phyloP scores from a whole-genome alignment of 768 basidiomycete species.

The Auricularia sp. region DNA sequence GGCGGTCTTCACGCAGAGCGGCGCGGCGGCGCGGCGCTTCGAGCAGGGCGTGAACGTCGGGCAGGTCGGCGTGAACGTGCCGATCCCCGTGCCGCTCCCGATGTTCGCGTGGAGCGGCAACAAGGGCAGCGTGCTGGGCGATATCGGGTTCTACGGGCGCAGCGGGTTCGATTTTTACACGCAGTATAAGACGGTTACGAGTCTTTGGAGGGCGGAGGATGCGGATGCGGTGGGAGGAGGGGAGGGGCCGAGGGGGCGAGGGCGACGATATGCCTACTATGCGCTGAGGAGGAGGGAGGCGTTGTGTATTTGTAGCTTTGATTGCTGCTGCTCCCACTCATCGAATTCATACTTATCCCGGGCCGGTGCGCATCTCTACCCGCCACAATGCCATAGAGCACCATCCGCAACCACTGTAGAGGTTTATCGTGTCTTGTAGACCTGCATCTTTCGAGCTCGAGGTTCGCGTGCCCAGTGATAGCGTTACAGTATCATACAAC shows the following conservation, averaged over 20 bases:
- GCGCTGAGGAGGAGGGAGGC: constrained; percentile 8
- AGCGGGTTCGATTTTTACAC: constrained; percentile 94
- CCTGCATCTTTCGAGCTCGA: too few species aligned
- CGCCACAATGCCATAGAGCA: too few species aligned
- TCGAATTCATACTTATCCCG: too few species aligned
- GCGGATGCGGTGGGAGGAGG: constrained; percentile 40
- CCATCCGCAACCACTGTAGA: too few species aligned
- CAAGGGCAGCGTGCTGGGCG: constrained; percentile 76
- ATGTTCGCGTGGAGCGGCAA: constrained; percentile 98
- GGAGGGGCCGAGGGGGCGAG: constrained; percentile 65
- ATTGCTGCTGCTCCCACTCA: too few species aligned
- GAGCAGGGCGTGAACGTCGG: constrained; percentile 82
- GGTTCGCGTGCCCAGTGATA: too few species aligned
- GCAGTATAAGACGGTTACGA: constrained; percentile 92
- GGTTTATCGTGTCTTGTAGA: too few species aligned
- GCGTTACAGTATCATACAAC: too few species aligned
- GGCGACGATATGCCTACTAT: constrained; percentile 76
- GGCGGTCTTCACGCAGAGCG: constrained; percentile 93
- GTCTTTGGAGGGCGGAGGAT: constrained; percentile 85
- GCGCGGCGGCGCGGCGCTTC: constrained; percentile 89
- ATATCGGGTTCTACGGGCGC: constrained; percentile 87
- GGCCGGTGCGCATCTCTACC: too few species aligned
- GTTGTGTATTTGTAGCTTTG: too few species aligned
- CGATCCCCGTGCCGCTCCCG: constrained; percentile 81
- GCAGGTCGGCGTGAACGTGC: constrained; percentile 88